These are phyloP conservation scores for Penicillium sp. DNA, from an alignment of 2,329 filamentous ascomycete genomes.

Conservation along the genomic window DNA sequence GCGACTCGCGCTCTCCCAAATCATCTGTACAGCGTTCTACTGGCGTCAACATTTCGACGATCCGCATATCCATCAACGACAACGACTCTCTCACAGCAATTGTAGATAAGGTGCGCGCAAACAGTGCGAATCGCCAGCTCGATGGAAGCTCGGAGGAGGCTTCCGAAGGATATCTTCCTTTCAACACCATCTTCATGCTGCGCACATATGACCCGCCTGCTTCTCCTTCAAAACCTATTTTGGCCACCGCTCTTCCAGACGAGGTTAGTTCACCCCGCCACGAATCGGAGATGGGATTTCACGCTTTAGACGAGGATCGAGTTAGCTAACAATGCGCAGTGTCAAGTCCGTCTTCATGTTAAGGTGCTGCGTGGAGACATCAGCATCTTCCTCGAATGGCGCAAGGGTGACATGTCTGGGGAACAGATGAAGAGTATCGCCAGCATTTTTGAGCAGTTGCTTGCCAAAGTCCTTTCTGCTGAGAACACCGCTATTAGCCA, in stretches of 20 bases:
- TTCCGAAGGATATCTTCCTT: slow-evolving; percentile 27
- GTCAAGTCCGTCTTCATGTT: slow-evolving; percentile 36
- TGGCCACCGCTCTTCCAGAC: slow-evolving; percentile 32
- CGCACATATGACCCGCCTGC: slow-evolving; percentile 27
- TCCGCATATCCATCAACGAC: slow-evolving; percentile 31
- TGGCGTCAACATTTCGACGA: slow-evolving; percentile 17
- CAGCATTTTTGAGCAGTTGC: slow-evolving; percentile 53
- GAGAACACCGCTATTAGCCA: slow-evolving; percentile 46
- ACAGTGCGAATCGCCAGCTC: slow-evolving; percentile 7
- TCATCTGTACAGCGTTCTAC: slow-evolving; percentile 21
- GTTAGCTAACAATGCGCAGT: slow-evolving; percentile 23
- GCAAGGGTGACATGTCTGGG: slow-evolving; percentile 37
- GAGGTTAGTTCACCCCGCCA: slow-evolving; percentile 25
- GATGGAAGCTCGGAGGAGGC: slow-evolving; percentile 13
- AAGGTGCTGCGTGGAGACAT: slow-evolving; percentile 36
- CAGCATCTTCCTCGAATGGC: slow-evolving; percentile 41
- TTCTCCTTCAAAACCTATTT: slow-evolving; percentile 24
- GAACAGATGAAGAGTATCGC: slow-evolving; percentile 48
- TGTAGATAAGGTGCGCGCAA: slow-evolving; percentile 27
- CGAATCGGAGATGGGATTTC: not conserved
- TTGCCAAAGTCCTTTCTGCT: slow-evolving; percentile 47
- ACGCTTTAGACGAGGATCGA: rapidly evolving
- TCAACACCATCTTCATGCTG: slow-evolving; percentile 39
- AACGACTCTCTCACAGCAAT: slow-evolving; percentile 28
- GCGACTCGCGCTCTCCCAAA: slow-evolving; percentile 16